Conservation (phyloP, 2,329 filamentous ascomycete genomes). For the Aspergillus sp. region DNA sequence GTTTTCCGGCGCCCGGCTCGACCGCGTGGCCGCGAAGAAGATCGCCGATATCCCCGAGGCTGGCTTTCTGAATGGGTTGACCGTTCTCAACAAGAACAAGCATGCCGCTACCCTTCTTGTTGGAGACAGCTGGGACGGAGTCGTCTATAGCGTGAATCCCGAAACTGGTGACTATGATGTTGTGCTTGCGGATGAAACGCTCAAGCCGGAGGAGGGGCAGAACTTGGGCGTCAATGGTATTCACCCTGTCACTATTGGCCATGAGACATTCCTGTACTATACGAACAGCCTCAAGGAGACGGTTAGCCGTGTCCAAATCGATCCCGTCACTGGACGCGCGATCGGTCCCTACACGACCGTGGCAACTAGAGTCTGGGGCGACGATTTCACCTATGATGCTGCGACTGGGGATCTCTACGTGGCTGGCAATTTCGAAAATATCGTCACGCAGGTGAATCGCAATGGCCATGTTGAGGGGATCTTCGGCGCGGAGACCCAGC, state of each 20-base stretch:
- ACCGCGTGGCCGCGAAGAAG: neutral
- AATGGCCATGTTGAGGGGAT: neutral
- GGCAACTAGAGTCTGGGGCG: neutral
- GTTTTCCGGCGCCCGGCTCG: neutral
- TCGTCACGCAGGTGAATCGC: neutral
- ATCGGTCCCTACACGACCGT: neutral
- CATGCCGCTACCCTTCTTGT: neutral
- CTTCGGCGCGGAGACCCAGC: neutral
- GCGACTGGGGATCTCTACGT: neutral
- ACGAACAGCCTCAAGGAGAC: neutral
- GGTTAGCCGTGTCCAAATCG: neutral
- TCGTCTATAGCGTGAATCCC: neutral
- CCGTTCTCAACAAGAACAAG: neutral
- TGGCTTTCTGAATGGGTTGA: neutral
- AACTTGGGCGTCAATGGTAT: neutral
- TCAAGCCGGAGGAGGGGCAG: neutral
- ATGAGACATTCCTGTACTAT: neutral
- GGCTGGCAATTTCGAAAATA: neutral
- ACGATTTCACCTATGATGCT: neutral
- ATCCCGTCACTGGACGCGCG: neutral
- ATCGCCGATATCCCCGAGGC: neutral
- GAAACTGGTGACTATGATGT: neutral
- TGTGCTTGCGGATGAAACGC: neutral
- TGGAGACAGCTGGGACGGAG: neutral
- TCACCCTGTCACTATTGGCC: neutral